Evolutionary conservation across 768 basidiomycete species (phyloP), one percentile per base, ranked within the genome.

Genomic region (Vararia minispora): DNA sequence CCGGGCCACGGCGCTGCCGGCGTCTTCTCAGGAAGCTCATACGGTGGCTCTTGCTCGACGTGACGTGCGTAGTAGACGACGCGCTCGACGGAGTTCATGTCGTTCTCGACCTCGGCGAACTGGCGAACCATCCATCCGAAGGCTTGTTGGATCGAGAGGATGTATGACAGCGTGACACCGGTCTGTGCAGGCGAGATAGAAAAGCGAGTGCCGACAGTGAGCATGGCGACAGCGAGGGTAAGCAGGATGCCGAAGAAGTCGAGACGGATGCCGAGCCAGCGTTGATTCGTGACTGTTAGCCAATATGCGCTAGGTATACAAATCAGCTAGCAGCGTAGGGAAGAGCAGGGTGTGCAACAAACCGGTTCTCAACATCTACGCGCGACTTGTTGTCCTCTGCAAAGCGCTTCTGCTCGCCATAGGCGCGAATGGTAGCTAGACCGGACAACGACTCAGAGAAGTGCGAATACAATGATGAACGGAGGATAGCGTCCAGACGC

Each of bases 371-470:
- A 18, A 83, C 60, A 46, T 95, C 81, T 23, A 91, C 68, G 13
- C 75, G 66, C n/a, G 68, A 63, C 44, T 76, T 64, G 49, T 92
- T 98, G 41, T 88, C 83, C 6, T 58, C 56, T 31, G 69, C 60
- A 66, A 95, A 98, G 11, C 90, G 71, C 3, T 76, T 65, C 3
- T 69, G 56, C 54, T 87, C 91, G 9, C 80, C 79, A 43, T 94
- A 95, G 0, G 89, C 88, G 21, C 89, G 76, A 35, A 94, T 90
- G 6, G 88, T 91, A 1, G 84, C 71, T 27, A 94, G 58, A 13
- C 92, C 92, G 9, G 81, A 79, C 9, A 95, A 64, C 21, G 82
- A 85, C 61, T 95, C 91, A 3, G 87, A 86, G 59, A 95, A 95
- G 53, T 92, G 89, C 1, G 88, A 79, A 55, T 95, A 95, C 13